Percentiles rank a stretch among this genome's conserved stretches.
Conservation (phyloP, 2,329 filamentous ascomycete genomes). For the Sporothrix brunneoviolacea region DNA sequence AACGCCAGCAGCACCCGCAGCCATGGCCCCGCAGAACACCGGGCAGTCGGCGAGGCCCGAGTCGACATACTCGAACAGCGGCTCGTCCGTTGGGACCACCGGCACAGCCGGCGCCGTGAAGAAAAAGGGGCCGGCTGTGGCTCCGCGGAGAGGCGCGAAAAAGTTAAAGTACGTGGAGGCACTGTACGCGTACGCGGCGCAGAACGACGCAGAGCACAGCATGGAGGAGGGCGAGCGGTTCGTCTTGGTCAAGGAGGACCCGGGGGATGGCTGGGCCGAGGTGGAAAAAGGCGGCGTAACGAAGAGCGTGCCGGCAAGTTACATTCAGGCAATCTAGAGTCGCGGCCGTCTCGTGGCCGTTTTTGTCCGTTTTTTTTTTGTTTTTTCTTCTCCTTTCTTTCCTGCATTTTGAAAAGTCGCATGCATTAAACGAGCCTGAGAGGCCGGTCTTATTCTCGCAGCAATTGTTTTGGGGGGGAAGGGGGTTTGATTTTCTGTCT, state of each 20-base stretch:
- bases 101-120: constrained; percentile 41
- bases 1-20: constrained; percentile 38
- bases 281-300: constrained; percentile 85
- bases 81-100: constrained; percentile 51
- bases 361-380: background rate
- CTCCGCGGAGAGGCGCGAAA: constrained; percentile 84
- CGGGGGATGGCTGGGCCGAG: constrained; percentile 93
- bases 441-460: too few relatives aligned
- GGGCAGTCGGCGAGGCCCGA: constrained; percentile 53
- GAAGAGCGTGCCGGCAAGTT: constrained; percentile 89
- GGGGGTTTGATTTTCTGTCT: too few relatives aligned
- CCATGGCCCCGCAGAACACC: constrained; percentile 39
- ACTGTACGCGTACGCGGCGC: constrained; percentile 82
- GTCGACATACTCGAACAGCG: constrained; percentile 73
- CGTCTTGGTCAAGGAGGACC: constrained; percentile 79
- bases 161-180: constrained; percentile 91
- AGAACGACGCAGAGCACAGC: constrained; percentile 78
- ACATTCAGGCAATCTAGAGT: constrained; percentile 72
- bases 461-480: too few relatives aligned
- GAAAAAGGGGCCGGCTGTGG: constrained; percentile 88
- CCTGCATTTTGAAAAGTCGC: too few relatives aligned
- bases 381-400: background rate
- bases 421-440: too few relatives aligned
- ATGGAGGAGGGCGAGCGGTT: constrained; percentile 91
- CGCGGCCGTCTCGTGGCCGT: too few relatives aligned